These are phyloP conservation scores for Pseudoneurospora amorphoporcata DNA, from an alignment of 495 filamentous ascomycete species.

Conservation along the genomic window DNA sequence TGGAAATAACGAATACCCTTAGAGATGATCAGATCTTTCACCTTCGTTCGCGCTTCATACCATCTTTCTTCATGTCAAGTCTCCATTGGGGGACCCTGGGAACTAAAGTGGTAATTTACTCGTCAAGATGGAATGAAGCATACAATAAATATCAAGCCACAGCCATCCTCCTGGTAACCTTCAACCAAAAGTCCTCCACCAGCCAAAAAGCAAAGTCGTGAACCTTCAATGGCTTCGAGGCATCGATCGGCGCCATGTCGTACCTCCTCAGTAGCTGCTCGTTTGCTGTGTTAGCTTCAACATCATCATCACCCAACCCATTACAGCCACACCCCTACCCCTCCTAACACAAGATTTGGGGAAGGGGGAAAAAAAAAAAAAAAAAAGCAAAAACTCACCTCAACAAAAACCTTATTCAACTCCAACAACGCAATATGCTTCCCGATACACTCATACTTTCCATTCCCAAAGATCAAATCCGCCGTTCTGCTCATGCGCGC, in stretches of 20 bases:
- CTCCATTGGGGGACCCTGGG: neutral
- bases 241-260: conserved; percentile 35
- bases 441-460: conserved; percentile 32
- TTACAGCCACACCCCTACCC: neutral
- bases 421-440: conserved; percentile 31
- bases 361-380: neutral
- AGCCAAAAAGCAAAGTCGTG: conserved; percentile 6
- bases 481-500: conserved; percentile 23
- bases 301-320: neutral
- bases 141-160: neutral
- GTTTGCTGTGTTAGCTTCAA: neutral
- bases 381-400: conserved; percentile 28
- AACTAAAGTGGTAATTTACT: neutral
- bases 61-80: neutral
- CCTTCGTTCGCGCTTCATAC: neutral
- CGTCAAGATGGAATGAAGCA: neutral
- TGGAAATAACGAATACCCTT: neutral
- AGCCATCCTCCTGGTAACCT: conserved; percentile 4
- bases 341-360: no score
- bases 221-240: conserved; percentile 25
- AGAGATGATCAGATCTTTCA: neutral
- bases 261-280: conserved; percentile 22
- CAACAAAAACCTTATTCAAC: conserved; percentile 42
- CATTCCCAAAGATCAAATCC: conserved; percentile 24
- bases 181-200: conserved; percentile 4